Base-by-base conservation (phyloP, 352 stramenopile species). In the Globisporangium middletonii region DNA sequence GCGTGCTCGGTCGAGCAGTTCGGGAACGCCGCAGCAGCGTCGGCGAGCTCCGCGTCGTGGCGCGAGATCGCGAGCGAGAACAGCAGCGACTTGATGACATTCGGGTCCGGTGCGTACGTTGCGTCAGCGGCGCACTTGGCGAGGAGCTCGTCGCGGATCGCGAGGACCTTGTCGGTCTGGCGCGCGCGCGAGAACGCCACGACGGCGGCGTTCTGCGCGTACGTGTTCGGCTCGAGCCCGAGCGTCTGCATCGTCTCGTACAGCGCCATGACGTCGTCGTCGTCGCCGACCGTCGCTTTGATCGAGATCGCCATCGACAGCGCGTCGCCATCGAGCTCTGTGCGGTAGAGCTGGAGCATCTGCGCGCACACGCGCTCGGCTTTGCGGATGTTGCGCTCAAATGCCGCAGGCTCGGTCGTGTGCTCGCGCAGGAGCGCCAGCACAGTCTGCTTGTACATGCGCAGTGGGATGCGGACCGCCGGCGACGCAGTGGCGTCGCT, bases 281-380 rank as follows among this genome's bases (percentile, higher is more conserved):
- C 71, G 61, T 92, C 82, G 2, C 80, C 73, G 0, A 75, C 63
- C 0, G 71, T 81, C 2, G 84, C 82, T 56, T 86, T 88, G 53
- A 90, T 86, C 19, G 82, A 92, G 56, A 91, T 91, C 23, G 83
- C 82, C 60, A 92, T 71, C 9, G 79, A 92, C 35, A 92, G 64
- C 46, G 82, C 82, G 1, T 88, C 82, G 30, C 76, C 72, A 55
- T 91, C 81, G 23, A 91, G 47, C 7, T 53, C 50, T 30, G 75
- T 71, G 15, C 64, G 69, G 48, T 78, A 68, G 35, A 75, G 59
- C 60, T 88, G 64, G 38, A 92, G 67, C 82, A 92, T 92, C 61
- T 86, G 70, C 27, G 68, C 67, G 48, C 82, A 89, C 52, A 89
- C 79, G 6, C 55, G 58, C 56, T 88, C 82, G 0, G 76, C 72